phyloP scores from a whole-genome alignment of 768 basidiomycete genomes.

The Kockovaella imperatae region DNA sequence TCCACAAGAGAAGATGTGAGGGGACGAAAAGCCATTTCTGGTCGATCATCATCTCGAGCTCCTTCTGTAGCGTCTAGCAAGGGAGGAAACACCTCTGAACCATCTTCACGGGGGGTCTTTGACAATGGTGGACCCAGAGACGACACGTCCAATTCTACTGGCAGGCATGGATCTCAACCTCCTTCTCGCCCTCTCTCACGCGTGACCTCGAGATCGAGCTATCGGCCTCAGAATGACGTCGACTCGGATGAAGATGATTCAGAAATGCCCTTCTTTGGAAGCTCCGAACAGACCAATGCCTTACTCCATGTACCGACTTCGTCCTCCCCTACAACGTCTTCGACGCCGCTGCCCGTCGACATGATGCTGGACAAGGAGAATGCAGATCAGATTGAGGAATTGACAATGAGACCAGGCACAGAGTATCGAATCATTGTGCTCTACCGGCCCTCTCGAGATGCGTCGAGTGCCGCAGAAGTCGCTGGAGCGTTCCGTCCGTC shows the following conservation, averaged over 20 bases:
- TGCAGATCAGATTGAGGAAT: conserved; percentile 39
- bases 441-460: conserved; percentile 23
- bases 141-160: conserved; percentile 4
- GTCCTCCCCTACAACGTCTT: conserved; percentile 1
- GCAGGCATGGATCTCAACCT: conserved; percentile 18
- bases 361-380: conserved; percentile 13
- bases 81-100: neutral
- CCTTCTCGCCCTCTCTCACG: conserved; percentile 31
- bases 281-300: conserved; percentile 1
- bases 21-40: neutral
- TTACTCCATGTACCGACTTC: neutral
- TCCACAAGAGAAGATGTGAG: conserved; percentile 5
- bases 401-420: conserved; percentile 39
- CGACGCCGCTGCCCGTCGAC: conserved; percentile 2
- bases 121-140: conserved; percentile 4
- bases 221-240: conserved; percentile 11
- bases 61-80: conserved; percentile 5
- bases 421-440: conserved; percentile 39
- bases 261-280: conserved; percentile 25
- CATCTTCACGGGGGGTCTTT: neutral
- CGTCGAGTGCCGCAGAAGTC: conserved; percentile 14
- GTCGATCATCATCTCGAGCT: no score
- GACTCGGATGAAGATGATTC: conserved; percentile 28
- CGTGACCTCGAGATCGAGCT: conserved; percentile 24
- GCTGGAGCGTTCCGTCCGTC: conserved; percentile 27